A percentile compares a stretch with the other conserved stretches of the same genome.
phyloP scores from a whole-genome alignment of 176 grass and related monocot species.

The Carex littledalei region DNA sequence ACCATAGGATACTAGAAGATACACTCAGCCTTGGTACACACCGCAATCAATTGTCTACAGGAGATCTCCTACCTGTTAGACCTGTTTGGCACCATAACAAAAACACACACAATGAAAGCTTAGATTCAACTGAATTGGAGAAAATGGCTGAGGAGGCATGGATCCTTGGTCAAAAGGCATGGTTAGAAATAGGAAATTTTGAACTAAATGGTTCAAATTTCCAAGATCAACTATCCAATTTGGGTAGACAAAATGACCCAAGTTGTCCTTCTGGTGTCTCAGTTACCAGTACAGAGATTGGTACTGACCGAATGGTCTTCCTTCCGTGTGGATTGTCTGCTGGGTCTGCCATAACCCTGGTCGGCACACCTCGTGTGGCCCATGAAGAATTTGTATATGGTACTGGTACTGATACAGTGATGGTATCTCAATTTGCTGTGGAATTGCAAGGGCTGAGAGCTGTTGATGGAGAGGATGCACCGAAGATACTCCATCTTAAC shows the following conservation, averaged over 20 bases:
- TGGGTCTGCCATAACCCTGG: constrained; percentile 71
- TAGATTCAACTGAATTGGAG: constrained; percentile 38
- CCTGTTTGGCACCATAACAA: constrained; percentile 56
- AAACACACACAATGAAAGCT: constrained; percentile 39
- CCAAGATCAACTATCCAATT: constrained; percentile 18
- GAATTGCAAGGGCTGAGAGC: constrained; percentile 82
- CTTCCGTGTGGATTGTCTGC: constrained; percentile 80
- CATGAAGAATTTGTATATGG: constrained; percentile 71
- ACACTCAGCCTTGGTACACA: neutral
- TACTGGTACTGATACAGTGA: constrained; percentile 46
- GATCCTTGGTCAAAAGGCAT: constrained; percentile 59
- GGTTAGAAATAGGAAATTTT: constrained; percentile 50
- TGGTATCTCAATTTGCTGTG: constrained; percentile 87
- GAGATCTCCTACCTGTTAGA: constrained; percentile 25
- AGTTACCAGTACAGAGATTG: constrained; percentile 23
- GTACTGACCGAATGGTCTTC: constrained; percentile 52
- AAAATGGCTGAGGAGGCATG: constrained; percentile 80
- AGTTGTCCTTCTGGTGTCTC: constrained; percentile 51
- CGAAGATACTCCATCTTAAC: constrained; percentile 83
- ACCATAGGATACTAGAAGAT: constrained; percentile 26
- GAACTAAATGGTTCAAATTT: constrained; percentile 40
- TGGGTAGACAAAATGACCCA: constrained; percentile 28
- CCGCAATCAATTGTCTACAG: neutral
- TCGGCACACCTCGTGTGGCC: constrained; percentile 47
- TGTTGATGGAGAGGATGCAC: constrained; percentile 75